Conservation (phyloP, 805 yeast species). For the Sungouiozyma ichnusensis region DNA sequence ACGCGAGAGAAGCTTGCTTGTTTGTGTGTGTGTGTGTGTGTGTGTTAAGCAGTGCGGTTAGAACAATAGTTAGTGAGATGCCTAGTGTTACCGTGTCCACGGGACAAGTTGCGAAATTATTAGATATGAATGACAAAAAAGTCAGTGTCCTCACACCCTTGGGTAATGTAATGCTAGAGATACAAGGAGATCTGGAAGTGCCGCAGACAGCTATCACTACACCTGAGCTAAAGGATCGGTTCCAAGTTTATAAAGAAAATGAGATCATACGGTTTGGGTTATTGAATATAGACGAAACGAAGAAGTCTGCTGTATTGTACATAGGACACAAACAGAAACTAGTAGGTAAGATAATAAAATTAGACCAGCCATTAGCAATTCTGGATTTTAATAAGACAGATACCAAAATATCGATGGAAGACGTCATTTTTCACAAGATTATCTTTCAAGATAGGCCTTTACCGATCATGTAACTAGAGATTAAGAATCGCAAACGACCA, state of each 20-base stretch:
- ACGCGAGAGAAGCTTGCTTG: no score
- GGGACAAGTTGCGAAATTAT: constrained; percentile 13
- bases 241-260: constrained; percentile 10
- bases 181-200: constrained; percentile 60
- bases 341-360: constrained; percentile 46
- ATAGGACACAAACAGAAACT: constrained; percentile 64
- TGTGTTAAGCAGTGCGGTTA: no score
- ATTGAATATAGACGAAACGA: constrained; percentile 13
- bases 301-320: constrained; percentile 42
- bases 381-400: constrained; percentile 33
- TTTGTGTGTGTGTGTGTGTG: no score
- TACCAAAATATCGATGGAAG: constrained; percentile 41
- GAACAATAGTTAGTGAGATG: no score
- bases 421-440: constrained; percentile 47
- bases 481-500: no score
- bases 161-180: constrained; percentile 55
- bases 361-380: constrained; percentile 59
- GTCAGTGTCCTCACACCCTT: constrained; percentile 31
- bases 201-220: constrained; percentile 25
- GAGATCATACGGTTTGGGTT: constrained; percentile 21
- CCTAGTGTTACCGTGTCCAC: constrained; percentile 21
- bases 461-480: constrained; percentile 59
- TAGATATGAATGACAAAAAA: constrained; percentile 6
- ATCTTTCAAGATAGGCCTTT: constrained; percentile 61
- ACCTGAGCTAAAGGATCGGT: constrained; percentile 10